Evolutionary conservation across 352 stramenopile genomes (phyloP).

Genomic region (Globisporangium canariense): DNA sequence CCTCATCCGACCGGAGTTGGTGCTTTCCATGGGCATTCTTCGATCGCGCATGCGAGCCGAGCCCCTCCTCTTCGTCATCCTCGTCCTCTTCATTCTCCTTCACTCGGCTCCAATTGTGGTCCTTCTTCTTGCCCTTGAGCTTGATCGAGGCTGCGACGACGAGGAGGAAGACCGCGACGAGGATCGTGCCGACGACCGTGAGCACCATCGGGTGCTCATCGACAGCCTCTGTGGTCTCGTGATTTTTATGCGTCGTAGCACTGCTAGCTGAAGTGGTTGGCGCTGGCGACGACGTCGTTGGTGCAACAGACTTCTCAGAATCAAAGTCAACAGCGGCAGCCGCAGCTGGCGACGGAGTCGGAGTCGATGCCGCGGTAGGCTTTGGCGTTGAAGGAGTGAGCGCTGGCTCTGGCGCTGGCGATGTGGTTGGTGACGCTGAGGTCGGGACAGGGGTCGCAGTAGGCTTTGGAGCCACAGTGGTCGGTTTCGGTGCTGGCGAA

Average conservation of each 20-base stretch:
- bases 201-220: slow-evolving; percentile 67
- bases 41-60: slow-evolving; percentile 21
- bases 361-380: background rate
- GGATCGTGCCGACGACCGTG: slow-evolving; percentile 62
- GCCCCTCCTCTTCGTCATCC: slow-evolving; percentile 49
- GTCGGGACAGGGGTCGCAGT: slow-evolving; percentile 1
- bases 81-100: slow-evolving; percentile 66
- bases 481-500: slow-evolving; percentile 8
- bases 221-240: slow-evolving; percentile 16
- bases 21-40: slow-evolving; percentile 32
- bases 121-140: slow-evolving; percentile 51
- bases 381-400: background rate
- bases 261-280: slow-evolving; percentile 15
- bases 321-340: background rate
- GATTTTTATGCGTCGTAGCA: slow-evolving; percentile 21
- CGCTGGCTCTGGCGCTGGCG: slow-evolving; percentile 15
- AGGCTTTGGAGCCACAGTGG: slow-evolving; percentile 2
- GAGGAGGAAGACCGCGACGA: slow-evolving; percentile 71
- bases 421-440: background rate
- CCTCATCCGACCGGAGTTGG: slow-evolving; percentile 25
- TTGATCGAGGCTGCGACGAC: slow-evolving; percentile 60
- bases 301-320: background rate
- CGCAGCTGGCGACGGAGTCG: slow-evolving; percentile 2
- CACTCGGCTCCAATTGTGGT: slow-evolving; percentile 65
- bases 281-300: background rate